Evolutionary conservation across 257 asterid species (phyloP).

Genomic region (Plectranthus barbatus): DNA sequence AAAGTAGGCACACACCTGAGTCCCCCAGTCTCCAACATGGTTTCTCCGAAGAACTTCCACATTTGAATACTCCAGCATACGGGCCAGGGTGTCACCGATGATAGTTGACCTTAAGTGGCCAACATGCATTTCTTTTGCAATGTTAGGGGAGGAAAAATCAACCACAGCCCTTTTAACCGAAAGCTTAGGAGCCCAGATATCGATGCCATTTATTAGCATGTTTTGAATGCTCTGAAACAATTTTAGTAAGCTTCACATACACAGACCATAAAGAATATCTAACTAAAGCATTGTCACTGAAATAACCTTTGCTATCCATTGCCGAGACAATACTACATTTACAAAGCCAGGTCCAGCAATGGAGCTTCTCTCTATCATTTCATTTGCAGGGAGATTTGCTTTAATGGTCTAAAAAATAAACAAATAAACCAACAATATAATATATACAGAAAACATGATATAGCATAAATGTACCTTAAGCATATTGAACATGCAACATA

Average conservation of each 20-base stretch:
- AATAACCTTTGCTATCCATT: conserved; percentile 82
- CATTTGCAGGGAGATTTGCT: conserved; percentile 69
- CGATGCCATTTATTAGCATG: conserved; percentile 78
- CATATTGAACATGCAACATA: neutral
- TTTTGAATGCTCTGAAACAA: conserved; percentile 66
- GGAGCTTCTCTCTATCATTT: conserved; percentile 50
- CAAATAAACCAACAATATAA: conserved; percentile 5
- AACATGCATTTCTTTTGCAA: conserved; percentile 98
- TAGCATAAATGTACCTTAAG: neutral
- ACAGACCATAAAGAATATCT: neutral
- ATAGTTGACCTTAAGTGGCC: conserved; percentile 96
- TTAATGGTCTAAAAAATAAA: conserved; percentile 56
- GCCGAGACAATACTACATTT: conserved; percentile 54
- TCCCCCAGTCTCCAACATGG: conserved; percentile 99
- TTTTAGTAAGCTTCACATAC: conserved; percentile 1
- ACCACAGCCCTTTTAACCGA: conserved; percentile 69
- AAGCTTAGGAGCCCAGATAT: conserved; percentile 80
- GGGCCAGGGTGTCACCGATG: conserved; percentile 89
- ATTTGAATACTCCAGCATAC: conserved; percentile 84
- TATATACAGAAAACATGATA: neutral
- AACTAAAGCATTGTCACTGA: neutral
- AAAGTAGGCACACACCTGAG: conserved; percentile 46
- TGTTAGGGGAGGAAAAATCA: conserved; percentile 96
- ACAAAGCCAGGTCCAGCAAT: conserved; percentile 92
- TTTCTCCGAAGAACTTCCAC: conserved; percentile 87